Base-by-base conservation (phyloP, 495 filamentous ascomycete species). In the Baudoinia panamericana region DNA sequence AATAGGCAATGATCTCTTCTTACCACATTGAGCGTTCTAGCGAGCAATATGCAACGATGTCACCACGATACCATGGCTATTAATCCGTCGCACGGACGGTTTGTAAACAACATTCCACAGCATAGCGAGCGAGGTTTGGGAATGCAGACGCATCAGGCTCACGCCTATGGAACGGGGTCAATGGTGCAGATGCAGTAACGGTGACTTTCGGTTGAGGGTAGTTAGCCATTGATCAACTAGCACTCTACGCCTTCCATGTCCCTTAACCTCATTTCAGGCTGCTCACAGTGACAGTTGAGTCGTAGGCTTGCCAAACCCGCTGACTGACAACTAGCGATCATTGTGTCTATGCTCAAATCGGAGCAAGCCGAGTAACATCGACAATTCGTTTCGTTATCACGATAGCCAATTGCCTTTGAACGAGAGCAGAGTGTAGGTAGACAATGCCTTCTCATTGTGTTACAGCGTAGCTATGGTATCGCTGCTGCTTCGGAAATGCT, bases 121-220 rank as follows among this genome's bases (percentile, higher is more conserved):
- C 44, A 38, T 5, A 7, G 13, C 15, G 32, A 22, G 21, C n/a
- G 15, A 30, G 23, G 16, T 12, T 9, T 20, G 18, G 31, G 15
- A 15, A 7, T n/a, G 17, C 29, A 50, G 46, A 50, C 41, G 46
- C 46, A 50, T 50, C 10, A 21, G 46, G 46, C 40, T 50, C 46
- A 39, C 46, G 36, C 33, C 46, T 34, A 6, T 22, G 46, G 46
- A 36, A 40, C 34, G 37, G 42, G 37, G 44, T 38, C 36, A 13
- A 33, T 11, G 18, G 8, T 32, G n/a, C 30, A 6, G n/a, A 13
- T 16, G 30, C 30, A 32, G 13, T 16, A 11, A 8, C 30, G 30
- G n/a, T 13, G 6, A 32, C 5, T 8, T 34, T 19, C 4, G 31
- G 9, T 5, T 8, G 16, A 5, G 5, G 22, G 13, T 34, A 19